Base-by-base conservation (phyloP, 805 yeast genomes). In the Wickerhamiella kazuoi region DNA sequence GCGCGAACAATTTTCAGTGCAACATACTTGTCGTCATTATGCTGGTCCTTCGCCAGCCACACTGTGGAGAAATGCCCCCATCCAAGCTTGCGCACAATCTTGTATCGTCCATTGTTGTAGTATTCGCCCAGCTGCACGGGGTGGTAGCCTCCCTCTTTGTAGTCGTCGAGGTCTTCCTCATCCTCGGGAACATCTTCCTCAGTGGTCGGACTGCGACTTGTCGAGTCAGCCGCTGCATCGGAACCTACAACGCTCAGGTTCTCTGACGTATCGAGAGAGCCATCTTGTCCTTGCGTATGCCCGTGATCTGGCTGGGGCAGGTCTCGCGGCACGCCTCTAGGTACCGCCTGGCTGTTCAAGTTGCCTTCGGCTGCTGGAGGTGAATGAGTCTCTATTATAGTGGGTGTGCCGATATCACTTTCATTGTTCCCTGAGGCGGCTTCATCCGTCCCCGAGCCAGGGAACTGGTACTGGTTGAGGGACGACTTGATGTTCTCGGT, bases 31-130 rank as follows among this genome's bases (percentile, higher is more conserved):
- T 70, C 66, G 40, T 65, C 62, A 39, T 64, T 61, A 37, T 72
- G 72, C n/a, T 50, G 46, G 42, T 72, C 76, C 38, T 63, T 65
- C 3, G 95, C 97, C 21, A 81, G 64, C 96, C 95, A 86, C 18
- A 82, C 96, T 1, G 94, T 90, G 21, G 93, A 78, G 55, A 90
- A 90, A 60, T 90, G 96, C 28, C 99, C 99, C 99, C 99, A 90
- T 0, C 99, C 99, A 3, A 90, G 64, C 55, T 90, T 90, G 38
- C 97, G 71, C 23, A 81, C 86, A 36, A 90, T 60, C 1, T 76
- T 67, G 56, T 90, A 90, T 43, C 80, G 71, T 16, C 74, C 73
- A 41, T 79, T 65, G 50, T 82, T 79, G 58, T 78, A 87, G 18
- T 60, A 60, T 55, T 93, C 98, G 4, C 97, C 97, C 37, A 83